Evolutionary conservation across 306 rosid genomes (phyloP), one percentile per base, ranked within the genome.

Genomic region (Medicago truncatula): DNA sequence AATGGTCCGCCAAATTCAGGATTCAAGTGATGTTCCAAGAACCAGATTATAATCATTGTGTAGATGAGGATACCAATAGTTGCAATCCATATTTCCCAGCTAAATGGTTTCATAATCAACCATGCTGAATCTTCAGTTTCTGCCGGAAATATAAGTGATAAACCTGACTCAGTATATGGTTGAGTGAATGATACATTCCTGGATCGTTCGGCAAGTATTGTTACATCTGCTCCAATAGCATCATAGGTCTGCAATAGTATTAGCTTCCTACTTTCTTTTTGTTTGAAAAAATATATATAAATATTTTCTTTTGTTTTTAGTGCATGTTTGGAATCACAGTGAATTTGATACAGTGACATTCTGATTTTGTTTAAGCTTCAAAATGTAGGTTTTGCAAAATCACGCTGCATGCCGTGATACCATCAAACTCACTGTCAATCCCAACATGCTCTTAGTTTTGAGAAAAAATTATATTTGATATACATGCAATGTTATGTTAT

Each of bases 21-120:
- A 67, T 91, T 88, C 12, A 81, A 63, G 6, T 49, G 79, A 74
- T 86, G 90, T 82, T 91, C 96, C 70, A 91, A 53, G 77, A 85
- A 88, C 92, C 93, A 91, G 10, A 88, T 59, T 44, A 67, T 14
- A 6, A 87, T 23, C 90, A 82, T 72, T 25, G 93, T 88, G 89
- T 91, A 91, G 49, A 77, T 17, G 65, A 88, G 73, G 31, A 88
- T 54, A 36, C 8, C 76, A 71, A 63, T 17, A 9, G 81, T 87
- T 23, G 78, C 81, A 5, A 66, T 10, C 96, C 96, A 91, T 89
- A 81, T 82, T 68, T 73, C 79, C 82, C 28, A 60, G 23, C 87
- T 85, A 73, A 91, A 84, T 64, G 92, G 96, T 76, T 74, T 84
- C 52, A 53, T n/a, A 76, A 88, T 88, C 72, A 87, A 74, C 93